Percentiles rank a stretch among this genome's conserved stretches.
Evolutionary conservation across 2,329 filamentous ascomycete species (phyloP).

Genomic region (Penicillium sp.): DNA sequence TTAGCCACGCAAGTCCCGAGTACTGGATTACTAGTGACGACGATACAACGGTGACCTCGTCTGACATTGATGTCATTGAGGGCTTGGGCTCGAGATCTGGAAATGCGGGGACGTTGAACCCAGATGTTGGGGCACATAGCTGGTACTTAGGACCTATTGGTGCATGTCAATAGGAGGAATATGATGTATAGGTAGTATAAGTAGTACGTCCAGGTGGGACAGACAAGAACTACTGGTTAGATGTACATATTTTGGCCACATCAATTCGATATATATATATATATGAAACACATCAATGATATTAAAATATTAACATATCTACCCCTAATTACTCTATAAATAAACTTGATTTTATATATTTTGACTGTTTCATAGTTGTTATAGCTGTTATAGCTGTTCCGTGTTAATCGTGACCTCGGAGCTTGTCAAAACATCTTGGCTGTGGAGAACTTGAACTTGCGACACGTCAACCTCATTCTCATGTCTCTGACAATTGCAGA

Average conservation of each 20-base stretch:
- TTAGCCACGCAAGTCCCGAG: slow-evolving; percentile 29
- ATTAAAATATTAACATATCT: neutral
- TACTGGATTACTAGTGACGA: slow-evolving; percentile 9
- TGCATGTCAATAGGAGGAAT: slow-evolving; percentile 13
- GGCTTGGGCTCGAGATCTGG: slow-evolving; percentile 32
- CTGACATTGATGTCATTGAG: slow-evolving; percentile 33
- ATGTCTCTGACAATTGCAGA: neutral
- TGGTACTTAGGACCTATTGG: slow-evolving; percentile 35
- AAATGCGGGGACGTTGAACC: slow-evolving; percentile 30
- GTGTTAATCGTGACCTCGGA: neutral
- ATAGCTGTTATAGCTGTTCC: neutral
- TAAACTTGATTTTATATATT: neutral
- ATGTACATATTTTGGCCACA: neutral
- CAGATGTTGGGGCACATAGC: slow-evolving; percentile 28
- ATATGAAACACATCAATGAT: neutral
- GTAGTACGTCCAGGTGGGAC: neutral
- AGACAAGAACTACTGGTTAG: neutral
- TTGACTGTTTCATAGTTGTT: neutral
- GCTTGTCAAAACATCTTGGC: neutral
- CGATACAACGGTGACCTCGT: slow-evolving; percentile 23
- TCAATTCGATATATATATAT: neutral
- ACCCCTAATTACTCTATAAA: no score
- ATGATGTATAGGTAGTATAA: neutral
- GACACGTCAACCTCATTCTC: neutral
- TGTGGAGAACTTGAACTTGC: slow-evolving; percentile 1